Base-by-base conservation (phyloP, 768 basidiomycete genomes). In the Mycena chlorophos region DNA sequence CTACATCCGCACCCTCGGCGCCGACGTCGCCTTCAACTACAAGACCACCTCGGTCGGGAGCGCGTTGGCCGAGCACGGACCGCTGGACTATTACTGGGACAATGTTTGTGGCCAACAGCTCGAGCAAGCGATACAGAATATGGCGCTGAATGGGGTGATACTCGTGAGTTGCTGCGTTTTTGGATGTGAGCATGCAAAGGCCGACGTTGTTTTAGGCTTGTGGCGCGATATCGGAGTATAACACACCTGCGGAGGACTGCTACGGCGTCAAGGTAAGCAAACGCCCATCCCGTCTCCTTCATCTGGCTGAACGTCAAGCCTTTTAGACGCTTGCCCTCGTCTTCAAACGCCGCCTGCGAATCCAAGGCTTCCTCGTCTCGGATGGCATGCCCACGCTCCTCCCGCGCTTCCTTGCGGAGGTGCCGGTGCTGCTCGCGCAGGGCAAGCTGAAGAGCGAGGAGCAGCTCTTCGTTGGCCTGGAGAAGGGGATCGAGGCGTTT, bases 1-100 rank as follows among this genome's bases (percentile, higher is more conserved):
- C 8, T 85, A 76, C 56, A 61, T 86, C 64, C 73, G 71, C 47
- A 72, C 73, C 6, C 58, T 85, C 4, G 85, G 84, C 1, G 78
- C 78, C 0, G 84, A 87, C 55, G 73, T 82, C n/a, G 77, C 73
- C 0, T 85, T 86, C 72, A 85, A 87, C 70, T 87, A 85, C 69
- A 85, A 87, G 73, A 83, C 73, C 1, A 65, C 69, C 1, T 69
- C 72, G 45, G 78, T 79, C 0, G 63, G 62, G 2, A 76, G 80
- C 6, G 66, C 81, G 5, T 70, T 89, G 25, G 55, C 64, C 54
- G 72, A 74, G 57, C 71, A 85, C 53, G 83, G 84, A 2, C 81
- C 79, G 0, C 75, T 87, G 40, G 51, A 55, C 42, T 56, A 62
- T 20, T 66, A 60, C 40, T 68, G 70, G 73, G 73, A 73, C 38